Conservation (phyloP, 495 filamentous ascomycete genomes). For the Mytilinidion resinicola region DNA sequence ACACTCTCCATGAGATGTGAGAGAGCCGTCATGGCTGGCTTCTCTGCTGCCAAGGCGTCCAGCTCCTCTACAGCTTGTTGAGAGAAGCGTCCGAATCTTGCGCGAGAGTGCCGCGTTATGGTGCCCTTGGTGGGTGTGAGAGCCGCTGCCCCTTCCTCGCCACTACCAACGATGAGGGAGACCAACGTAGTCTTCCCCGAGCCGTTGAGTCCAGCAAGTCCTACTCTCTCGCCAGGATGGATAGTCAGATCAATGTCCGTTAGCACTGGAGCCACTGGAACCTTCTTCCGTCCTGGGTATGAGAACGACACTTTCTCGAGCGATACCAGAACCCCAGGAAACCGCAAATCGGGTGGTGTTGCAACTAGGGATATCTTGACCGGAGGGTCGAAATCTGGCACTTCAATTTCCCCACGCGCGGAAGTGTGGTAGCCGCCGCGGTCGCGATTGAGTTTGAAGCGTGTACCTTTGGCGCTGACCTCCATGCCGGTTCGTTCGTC, state of each 20-base stretch:
- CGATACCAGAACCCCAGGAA: constrained; percentile 64
- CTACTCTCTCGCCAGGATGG: constrained; percentile 62
- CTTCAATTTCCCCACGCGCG: constrained; percentile 58
- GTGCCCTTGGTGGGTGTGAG: constrained; percentile 46
- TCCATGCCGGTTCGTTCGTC: constrained; percentile 73
- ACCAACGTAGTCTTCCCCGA: constrained; percentile 68
- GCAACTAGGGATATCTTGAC: constrained; percentile 50
- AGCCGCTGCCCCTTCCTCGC: constrained; percentile 31
- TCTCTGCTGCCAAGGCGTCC: constrained; percentile 41
- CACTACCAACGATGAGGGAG: constrained; percentile 46
- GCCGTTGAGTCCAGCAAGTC: constrained; percentile 68
- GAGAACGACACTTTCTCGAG: constrained; percentile 58
- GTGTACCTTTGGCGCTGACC: constrained; percentile 58
- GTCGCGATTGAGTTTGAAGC: constrained; percentile 76
- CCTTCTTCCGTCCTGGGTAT: constrained; percentile 41
- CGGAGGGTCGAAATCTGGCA: constrained; percentile 57
- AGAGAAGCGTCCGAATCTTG: constrained; percentile 67
- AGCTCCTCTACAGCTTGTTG: constrained; percentile 69
- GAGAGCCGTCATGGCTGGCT: constrained; percentile 55
- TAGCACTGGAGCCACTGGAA: constrained; percentile 42
- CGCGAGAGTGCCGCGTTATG: constrained; percentile 55
- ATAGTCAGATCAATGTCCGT: constrained; percentile 58
- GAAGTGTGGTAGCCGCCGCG: constrained; percentile 52
- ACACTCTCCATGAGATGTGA: constrained; percentile 47
- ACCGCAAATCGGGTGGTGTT: constrained; percentile 59